Evolutionary conservation across 768 basidiomycete species (phyloP), one percentile per base, ranked within the genome.

Genomic region (Tylopilus balloui): DNA sequence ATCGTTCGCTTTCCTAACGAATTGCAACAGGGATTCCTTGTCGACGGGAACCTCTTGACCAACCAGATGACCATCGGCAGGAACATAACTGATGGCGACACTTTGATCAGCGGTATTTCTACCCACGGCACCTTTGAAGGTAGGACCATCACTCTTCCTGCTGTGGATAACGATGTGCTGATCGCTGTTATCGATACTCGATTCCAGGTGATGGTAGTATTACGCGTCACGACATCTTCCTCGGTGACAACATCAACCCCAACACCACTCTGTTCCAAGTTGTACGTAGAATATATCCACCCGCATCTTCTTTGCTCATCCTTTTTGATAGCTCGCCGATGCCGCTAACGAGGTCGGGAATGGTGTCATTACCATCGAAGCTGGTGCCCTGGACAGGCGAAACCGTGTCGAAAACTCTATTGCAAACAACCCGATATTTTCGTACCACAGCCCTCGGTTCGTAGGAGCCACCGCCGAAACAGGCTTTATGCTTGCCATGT

Each of bases 111-210:
- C 0, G 58, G 62, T 8, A 42, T 62, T 2, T 53, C 49, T 15
- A 61, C 47, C 17, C 61, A 64, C 11, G 53, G 62, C 4, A 58
- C 46, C 27, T 58, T 61, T 25, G 62, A 62, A 55, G 59, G 62
- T 47, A 44, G 25, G 6, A 2, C 35, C 21, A 1, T 42, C 3
- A 9, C 20, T 34, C n/a, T 34, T 20, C 36, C 9, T 37, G 10
- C 4, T 21, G 36, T n/a, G n/a, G n/a, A 12, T 37, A 21, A 37
- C 36, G 20, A 37, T 37, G 20, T 13, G 19, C 37, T 25, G 9
- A 28, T 42, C 25, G 6, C n/a, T 19, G 19, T 1, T 42, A 27
- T 15, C 3, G 3, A 12, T 13, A 10, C 7, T 36, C 13, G n/a
- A 19, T 4, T 15, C 25, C 17, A 46, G 27, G 45, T n/a, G 24